phyloP scores from a whole-genome alignment of 176 grass and related monocot species.

The Zoysia pacifica region DNA sequence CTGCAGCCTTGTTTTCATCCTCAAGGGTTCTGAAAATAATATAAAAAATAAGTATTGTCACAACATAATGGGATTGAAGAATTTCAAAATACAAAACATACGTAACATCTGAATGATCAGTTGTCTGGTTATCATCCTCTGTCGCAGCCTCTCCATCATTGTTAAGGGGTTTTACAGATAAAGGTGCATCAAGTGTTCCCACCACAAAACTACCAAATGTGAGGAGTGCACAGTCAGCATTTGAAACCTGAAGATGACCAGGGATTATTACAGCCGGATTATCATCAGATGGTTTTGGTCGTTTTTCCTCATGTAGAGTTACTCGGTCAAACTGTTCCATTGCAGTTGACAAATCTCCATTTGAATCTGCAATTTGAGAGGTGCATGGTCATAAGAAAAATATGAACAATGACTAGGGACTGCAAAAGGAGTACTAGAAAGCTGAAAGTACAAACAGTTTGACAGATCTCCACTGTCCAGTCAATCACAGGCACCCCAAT shows the following conservation, averaged over 20 bases:
- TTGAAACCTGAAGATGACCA: constrained; percentile 70
- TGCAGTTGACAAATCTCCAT: constrained; percentile 45
- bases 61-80: background rate
- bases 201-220: constrained; percentile 83
- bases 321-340: constrained; percentile 44
- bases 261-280: constrained; percentile 83
- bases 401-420: constrained; percentile 5
- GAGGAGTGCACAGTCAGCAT: constrained; percentile 63
- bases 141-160: constrained; percentile 43
- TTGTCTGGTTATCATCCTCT: constrained; percentile 42
- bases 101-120: constrained; percentile 48
- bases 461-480: background rate
- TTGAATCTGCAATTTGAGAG: constrained; percentile 40
- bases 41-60: constrained; percentile 19
- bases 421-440: background rate
- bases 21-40: constrained; percentile 53
- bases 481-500: background rate
- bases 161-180: constrained; percentile 40
- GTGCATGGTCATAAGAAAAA: background rate
- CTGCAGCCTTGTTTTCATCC: constrained; percentile 47
- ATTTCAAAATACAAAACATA: constrained; percentile 27
- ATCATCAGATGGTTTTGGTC: constrained; percentile 50
- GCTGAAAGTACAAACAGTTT: constrained; percentile 1
- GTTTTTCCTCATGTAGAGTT: constrained; percentile 44
- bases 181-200: constrained; percentile 62